Percentiles rank a stretch among this genome's conserved stretches.
These are phyloP conservation scores for Russula lepida DNA, from an alignment of 768 basidiomycete genomes.

Conservation along the genomic window DNA sequence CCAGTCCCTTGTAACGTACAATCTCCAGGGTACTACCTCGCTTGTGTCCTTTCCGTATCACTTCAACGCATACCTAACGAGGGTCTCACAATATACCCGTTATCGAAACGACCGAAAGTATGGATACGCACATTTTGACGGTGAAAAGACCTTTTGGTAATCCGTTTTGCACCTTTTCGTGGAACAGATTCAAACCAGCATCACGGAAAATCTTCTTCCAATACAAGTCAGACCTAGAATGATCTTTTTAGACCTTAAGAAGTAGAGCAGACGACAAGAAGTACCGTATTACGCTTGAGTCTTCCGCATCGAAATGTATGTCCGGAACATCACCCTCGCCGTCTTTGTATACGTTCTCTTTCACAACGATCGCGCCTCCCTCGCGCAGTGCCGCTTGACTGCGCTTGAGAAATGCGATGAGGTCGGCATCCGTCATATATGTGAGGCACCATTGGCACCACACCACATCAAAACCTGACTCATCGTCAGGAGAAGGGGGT, in stretches of 20 bases:
- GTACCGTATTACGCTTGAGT: conserved; percentile 86
- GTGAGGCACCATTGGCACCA: conserved; percentile 99
- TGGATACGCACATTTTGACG: conserved; percentile 69
- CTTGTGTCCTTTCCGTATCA: conserved; percentile 23
- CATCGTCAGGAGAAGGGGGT: conserved; percentile 35
- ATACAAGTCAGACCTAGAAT: conserved; percentile 64
- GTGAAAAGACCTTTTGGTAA: conserved; percentile 73
- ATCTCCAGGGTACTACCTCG: not conserved
- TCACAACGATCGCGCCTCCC: conserved; percentile 69
- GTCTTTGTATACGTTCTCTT: conserved; percentile 83
- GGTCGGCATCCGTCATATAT: conserved; percentile 68
- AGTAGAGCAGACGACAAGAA: conserved; percentile 4
- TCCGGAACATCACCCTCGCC: conserved; percentile 39
- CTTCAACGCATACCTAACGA: conserved; percentile 49
- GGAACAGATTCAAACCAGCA: conserved; percentile 64
- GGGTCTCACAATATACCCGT: not conserved
- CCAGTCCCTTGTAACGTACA: not conserved
- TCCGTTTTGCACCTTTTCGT: conserved; percentile 74
- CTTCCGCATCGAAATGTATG: conserved; percentile 69
- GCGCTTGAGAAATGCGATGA: conserved; percentile 66
- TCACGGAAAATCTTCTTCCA: conserved; percentile 71
- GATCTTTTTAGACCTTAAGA: conserved; percentile 9
- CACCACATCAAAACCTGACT: conserved; percentile 73
- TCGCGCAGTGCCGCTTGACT: conserved; percentile 53
- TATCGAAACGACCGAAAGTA: not conserved